Conservation (phyloP, 352 stramenopile genomes). For the Halophytophthora polymorphica region DNA sequence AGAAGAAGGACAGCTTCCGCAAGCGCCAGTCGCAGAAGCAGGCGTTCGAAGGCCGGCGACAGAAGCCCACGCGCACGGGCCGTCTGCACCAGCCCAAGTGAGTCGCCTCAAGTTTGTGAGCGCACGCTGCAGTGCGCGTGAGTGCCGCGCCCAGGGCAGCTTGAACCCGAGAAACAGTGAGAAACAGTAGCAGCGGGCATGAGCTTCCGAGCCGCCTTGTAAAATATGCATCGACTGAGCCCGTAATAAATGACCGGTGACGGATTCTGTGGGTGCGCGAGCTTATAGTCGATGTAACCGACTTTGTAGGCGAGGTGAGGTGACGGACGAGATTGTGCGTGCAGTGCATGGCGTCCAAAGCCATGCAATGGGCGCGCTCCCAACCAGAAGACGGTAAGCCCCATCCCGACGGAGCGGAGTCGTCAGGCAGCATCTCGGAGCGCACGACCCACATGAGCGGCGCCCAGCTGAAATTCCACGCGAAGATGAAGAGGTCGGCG, state of each 20-base stretch:
- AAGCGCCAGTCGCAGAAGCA: conserved; percentile 42
- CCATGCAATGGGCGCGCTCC: too few relatives aligned
- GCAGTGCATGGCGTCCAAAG: too few relatives aligned
- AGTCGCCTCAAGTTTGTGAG: neutral
- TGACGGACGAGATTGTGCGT: too few relatives aligned
- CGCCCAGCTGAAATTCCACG: conserved; percentile 74
- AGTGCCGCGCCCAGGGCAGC: neutral
- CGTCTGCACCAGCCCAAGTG: conserved; percentile 71
- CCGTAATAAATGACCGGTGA: conserved; percentile 12
- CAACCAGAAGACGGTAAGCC: conserved; percentile 64
- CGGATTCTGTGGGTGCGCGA: conserved; percentile 4
- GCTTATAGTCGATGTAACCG: too few relatives aligned
- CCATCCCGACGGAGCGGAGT: conserved; percentile 72
- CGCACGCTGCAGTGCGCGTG: neutral
- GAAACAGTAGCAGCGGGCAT: conserved; percentile 7
- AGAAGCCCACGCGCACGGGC: conserved; percentile 58
- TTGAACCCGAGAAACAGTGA: conserved; percentile 8
- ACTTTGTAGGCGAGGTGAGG: too few relatives aligned
- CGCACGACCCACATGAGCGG: conserved; percentile 76
- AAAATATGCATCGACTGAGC: conserved; percentile 16
- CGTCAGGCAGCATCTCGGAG: conserved; percentile 58
- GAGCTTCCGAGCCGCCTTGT: conserved; percentile 17
- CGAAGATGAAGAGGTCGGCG: conserved; percentile 71
- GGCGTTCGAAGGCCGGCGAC: conserved; percentile 34
- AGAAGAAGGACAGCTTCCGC: conserved; percentile 47